Conservation (phyloP, 2,329 filamentous ascomycete genomes). For the Sporothrix sp. region DNA sequence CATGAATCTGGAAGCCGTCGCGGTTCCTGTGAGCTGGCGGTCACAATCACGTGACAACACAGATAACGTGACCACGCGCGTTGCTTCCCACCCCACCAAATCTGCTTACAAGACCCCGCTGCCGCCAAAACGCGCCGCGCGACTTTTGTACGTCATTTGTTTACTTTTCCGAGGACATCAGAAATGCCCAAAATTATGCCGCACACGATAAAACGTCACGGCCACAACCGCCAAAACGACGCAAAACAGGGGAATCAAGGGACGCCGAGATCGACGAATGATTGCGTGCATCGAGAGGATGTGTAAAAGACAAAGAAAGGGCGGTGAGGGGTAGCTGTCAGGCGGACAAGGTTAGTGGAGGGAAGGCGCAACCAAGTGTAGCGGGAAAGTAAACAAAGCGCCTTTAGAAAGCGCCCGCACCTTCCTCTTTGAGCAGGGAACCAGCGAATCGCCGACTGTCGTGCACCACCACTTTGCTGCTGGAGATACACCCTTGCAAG, state of each 20-base stretch:
- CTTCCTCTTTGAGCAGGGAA: no score
- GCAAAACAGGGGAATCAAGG: background rate
- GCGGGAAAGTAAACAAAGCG: constrained; percentile 8
- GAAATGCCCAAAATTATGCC: no score
- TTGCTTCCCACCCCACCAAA: no score
- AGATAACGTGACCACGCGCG: constrained; percentile 10
- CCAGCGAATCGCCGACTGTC: no score
- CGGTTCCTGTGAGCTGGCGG: no score
- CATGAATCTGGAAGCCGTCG: no score
- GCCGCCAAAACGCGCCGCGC: constrained; percentile 1
- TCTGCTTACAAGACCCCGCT: no score
- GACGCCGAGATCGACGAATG: no score
- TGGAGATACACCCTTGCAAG: background rate
- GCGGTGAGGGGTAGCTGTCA: constrained; percentile 2
- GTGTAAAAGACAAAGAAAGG: background rate
- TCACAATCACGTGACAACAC: background rate
- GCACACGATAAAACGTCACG: background rate
- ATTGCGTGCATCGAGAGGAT: background rate
- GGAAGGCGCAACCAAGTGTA: background rate
- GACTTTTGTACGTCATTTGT: constrained; percentile 14
- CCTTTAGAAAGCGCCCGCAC: background rate
- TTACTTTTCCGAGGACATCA: constrained; percentile 13
- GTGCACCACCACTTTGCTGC: no score
- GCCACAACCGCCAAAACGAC: background rate
- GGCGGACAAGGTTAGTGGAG: background rate